These are phyloP conservation scores for Crotalaria pallida DNA, from an alignment of 306 rosid species.

Conservation along the genomic window DNA sequence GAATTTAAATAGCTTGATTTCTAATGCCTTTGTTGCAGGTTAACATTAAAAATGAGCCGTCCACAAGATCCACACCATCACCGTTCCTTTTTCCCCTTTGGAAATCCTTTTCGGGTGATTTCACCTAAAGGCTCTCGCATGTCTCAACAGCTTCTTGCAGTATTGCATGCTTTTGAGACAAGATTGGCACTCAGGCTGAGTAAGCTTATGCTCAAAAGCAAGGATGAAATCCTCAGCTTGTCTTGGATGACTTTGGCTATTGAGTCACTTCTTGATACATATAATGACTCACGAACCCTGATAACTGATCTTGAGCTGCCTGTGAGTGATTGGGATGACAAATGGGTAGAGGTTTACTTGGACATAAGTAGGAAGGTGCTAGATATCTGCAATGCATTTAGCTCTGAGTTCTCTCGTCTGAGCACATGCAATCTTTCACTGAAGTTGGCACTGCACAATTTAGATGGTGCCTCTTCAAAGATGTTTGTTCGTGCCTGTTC, in stretches of 20 bases:
- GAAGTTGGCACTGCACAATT: constrained; percentile 52
- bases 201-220: constrained; percentile 53
- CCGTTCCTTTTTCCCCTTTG: constrained; percentile 64
- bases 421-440: constrained; percentile 62
- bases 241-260: constrained; percentile 77
- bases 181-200: constrained; percentile 58
- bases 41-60: constrained; percentile 48
- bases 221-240: constrained; percentile 62
- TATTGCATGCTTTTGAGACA: constrained; percentile 56
- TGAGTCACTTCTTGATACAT: constrained; percentile 57
- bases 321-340: constrained; percentile 68
- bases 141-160: constrained; percentile 41
- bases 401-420: constrained; percentile 74
- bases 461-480: constrained; percentile 48
- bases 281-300: constrained; percentile 47
- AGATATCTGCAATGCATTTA: constrained; percentile 69
- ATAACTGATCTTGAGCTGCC: constrained; percentile 65
- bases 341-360: constrained; percentile 81
- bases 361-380: constrained; percentile 73
- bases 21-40: constrained; percentile 26
- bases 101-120: constrained; percentile 66
- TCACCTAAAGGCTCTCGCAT: constrained; percentile 57
- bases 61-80: constrained; percentile 64
- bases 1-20: neutral
- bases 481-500: constrained; percentile 44